These are phyloP conservation scores for Venturia asperata DNA, from an alignment of 2,329 filamentous ascomycete genomes.

Conservation along the genomic window DNA sequence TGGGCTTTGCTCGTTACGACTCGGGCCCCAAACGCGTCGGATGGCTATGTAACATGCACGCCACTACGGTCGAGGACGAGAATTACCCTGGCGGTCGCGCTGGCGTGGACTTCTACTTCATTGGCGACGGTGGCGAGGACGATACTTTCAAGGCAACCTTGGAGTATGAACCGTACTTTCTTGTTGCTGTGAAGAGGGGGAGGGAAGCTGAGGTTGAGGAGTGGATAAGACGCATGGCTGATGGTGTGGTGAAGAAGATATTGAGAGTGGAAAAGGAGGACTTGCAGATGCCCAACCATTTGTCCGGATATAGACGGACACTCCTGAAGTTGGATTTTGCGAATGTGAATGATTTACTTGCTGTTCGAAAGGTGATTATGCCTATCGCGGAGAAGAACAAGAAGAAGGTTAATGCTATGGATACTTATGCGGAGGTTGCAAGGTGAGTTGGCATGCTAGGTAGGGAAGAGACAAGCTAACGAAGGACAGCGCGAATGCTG, in stretches of 20 bases:
- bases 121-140: constrained; percentile 64
- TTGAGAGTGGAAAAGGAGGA: constrained; percentile 85
- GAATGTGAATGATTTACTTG: constrained; percentile 79
- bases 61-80: constrained; percentile 78
- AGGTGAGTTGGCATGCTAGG: constrained; percentile 53
- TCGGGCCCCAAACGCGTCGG: constrained; percentile 76
- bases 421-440: constrained; percentile 94
- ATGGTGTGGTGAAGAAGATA: constrained; percentile 73
- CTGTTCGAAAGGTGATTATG: constrained; percentile 75
- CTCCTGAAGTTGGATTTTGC: constrained; percentile 82
- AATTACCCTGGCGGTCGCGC: constrained; percentile 77
- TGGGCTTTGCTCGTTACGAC: constrained; percentile 91
- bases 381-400: constrained; percentile 95
- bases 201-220: constrained; percentile 92
- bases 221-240: constrained; percentile 74
- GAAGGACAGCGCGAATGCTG: constrained; percentile 58
- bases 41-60: constrained; percentile 94
- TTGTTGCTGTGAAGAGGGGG: constrained; percentile 82
- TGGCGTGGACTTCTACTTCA: constrained; percentile 94
- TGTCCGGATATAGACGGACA: constrained; percentile 80
- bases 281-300: constrained; percentile 87
- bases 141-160: constrained; percentile 92
- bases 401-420: constrained; percentile 93
- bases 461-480: background rate
- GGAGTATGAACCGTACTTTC: constrained; percentile 94